Percentiles rank a stretch among this genome's conserved stretches.
Evolutionary conservation across 495 filamentous ascomycete genomes (phyloP).

Genomic region (Podospora anserina): DNA sequence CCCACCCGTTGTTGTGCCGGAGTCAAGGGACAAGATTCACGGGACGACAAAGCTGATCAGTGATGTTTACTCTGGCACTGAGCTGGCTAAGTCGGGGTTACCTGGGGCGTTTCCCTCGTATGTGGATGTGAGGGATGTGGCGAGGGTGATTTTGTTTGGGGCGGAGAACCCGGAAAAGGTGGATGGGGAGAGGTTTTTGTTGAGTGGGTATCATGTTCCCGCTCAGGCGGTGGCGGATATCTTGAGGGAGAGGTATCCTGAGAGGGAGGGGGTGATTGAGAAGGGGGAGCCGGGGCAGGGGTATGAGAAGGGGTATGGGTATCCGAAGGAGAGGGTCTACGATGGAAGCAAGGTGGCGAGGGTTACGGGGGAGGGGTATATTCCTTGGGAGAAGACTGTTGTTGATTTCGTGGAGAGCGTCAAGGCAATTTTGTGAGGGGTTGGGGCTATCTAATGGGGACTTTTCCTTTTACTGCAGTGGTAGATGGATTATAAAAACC

Average conservation of each 20-base stretch:
- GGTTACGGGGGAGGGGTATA: constrained; percentile 35
- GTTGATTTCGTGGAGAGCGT: constrained; percentile 34
- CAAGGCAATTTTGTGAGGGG: not conserved
- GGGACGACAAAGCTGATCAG: constrained; percentile 24
- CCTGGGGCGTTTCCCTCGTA: constrained; percentile 21
- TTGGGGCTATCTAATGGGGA: too few species aligned
- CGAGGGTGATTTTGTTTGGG: constrained; percentile 36
- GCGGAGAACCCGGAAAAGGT: constrained; percentile 34
- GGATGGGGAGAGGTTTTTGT: constrained; percentile 39
- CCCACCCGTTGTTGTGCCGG: constrained; percentile 29
- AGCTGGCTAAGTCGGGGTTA: constrained; percentile 8
- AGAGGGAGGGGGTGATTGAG: constrained; percentile 33
- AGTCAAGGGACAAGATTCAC: constrained; percentile 18
- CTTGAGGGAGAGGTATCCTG: constrained; percentile 36
- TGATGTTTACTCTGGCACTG: constrained; percentile 27
- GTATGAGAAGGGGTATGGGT: constrained; percentile 28
- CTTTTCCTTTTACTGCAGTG: too few species aligned
- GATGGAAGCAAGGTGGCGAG: constrained; percentile 30
- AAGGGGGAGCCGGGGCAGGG: constrained; percentile 39
- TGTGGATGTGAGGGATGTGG: constrained; percentile 49
- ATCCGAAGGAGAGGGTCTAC: constrained; percentile 18
- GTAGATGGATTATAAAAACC: not conserved
- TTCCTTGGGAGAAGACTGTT: constrained; percentile 38
- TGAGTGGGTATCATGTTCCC: constrained; percentile 24
- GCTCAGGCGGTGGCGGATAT: constrained; percentile 42